A percentile compares a stretch with the other conserved stretches of the same genome.
phyloP scores from a whole-genome alignment of 768 basidiomycete species.

The Pulveroboletus frians region DNA sequence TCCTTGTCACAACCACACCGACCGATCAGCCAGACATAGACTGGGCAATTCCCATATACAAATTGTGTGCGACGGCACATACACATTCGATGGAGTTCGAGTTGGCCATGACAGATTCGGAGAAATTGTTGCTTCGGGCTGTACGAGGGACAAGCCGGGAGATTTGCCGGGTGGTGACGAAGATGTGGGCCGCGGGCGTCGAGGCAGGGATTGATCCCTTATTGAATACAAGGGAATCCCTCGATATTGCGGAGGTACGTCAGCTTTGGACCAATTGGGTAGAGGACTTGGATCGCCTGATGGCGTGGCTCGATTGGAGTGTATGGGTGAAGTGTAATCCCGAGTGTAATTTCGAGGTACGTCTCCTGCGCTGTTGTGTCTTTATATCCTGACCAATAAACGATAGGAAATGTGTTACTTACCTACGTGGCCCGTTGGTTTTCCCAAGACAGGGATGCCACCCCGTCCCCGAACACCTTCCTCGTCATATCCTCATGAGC shows the following conservation, averaged over 20 bases:
- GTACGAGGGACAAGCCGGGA: slow-evolving; percentile 37
- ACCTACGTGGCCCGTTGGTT: not conserved
- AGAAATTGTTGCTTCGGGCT: slow-evolving; percentile 18
- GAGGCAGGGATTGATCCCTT: slow-evolving; percentile 13
- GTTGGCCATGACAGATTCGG: not conserved
- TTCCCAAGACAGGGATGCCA: not conserved
- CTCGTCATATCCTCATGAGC: too few species aligned
- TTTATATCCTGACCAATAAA: too few species aligned
- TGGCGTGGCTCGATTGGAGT: slow-evolving; percentile 51
- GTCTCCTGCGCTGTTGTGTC: too few species aligned
- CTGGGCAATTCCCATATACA: slow-evolving; percentile 32
- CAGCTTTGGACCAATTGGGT: slow-evolving; percentile 32
- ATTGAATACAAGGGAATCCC: slow-evolving; percentile 1
- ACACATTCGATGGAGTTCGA: slow-evolving; percentile 9
- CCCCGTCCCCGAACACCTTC: not conserved
- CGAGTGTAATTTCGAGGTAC: too few species aligned
- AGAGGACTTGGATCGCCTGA: slow-evolving; percentile 31
- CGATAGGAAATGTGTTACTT: not conserved
- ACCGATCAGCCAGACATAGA: not conserved
- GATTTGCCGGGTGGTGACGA: slow-evolving; percentile 43
- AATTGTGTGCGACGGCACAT: slow-evolving; percentile 29
- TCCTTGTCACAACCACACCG: slow-evolving; percentile 13
- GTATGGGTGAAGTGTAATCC: slow-evolving; percentile 32
- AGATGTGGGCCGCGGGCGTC: slow-evolving; percentile 39
- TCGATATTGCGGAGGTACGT: slow-evolving; percentile 1